A percentile compares a stretch with the other conserved stretches of the same genome.
Evolutionary conservation across 345 rosid species (phyloP).

Genomic region (Heritiera fomes): DNA sequence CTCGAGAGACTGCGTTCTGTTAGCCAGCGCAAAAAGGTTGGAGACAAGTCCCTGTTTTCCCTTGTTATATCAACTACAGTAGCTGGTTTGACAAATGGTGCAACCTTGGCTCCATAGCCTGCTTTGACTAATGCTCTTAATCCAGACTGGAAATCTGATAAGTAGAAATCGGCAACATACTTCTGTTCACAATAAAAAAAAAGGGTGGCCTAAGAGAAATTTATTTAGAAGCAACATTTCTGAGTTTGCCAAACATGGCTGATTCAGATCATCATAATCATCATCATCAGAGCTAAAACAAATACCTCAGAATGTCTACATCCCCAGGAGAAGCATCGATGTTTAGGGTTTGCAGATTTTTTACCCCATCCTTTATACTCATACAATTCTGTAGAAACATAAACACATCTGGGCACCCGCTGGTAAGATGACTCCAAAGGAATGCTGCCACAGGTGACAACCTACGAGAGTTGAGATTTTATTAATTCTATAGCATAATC

Average conservation of each 20-base stretch:
- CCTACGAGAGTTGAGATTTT: slow-evolving; percentile 41
- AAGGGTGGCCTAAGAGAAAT: background rate
- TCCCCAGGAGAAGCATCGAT: slow-evolving; percentile 88
- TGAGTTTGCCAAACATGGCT: background rate
- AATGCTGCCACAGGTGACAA: slow-evolving; percentile 93
- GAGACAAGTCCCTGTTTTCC: slow-evolving; percentile 65
- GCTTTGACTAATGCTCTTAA: slow-evolving; percentile 90
- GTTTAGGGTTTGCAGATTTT: slow-evolving; percentile 73
- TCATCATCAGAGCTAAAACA: background rate
- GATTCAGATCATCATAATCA: background rate
- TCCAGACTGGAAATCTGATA: slow-evolving; percentile 92
- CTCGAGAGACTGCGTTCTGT: slow-evolving; percentile 68
- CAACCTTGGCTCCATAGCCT: slow-evolving; percentile 87
- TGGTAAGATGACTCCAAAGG: slow-evolving; percentile 89
- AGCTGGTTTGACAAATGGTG: slow-evolving; percentile 70
- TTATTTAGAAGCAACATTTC: background rate
- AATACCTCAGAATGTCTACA: slow-evolving; percentile 77
- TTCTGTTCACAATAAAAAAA: slow-evolving; percentile 51
- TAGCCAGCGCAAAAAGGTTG: slow-evolving; percentile 77
- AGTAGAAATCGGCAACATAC: slow-evolving; percentile 83
- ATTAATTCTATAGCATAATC: background rate
- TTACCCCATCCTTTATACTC: slow-evolving; percentile 78
- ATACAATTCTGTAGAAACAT: slow-evolving; percentile 74
- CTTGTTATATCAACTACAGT: slow-evolving; percentile 66
- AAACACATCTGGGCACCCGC: slow-evolving; percentile 74